phyloP scores from a whole-genome alignment of 2,329 filamentous ascomycete species.

The Cordyceps tenuipes region DNA sequence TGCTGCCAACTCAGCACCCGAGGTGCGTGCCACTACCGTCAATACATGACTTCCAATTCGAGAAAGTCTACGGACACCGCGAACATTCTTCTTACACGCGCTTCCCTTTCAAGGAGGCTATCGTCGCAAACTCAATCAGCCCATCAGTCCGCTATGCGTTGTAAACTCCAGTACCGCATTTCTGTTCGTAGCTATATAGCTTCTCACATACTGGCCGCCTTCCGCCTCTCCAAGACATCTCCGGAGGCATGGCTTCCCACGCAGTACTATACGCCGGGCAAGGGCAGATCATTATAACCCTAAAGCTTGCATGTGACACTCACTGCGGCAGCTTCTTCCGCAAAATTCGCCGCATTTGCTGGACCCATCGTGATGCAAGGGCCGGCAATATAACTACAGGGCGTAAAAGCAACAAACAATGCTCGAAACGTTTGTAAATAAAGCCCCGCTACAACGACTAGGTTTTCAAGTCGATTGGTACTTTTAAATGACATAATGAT shows the following conservation, averaged over 20 bases:
- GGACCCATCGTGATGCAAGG: background rate
- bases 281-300: background rate
- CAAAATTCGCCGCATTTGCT: background rate
- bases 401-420: background rate
- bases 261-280: background rate
- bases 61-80: too few relatives aligned
- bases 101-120: too few relatives aligned
- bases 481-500: background rate
- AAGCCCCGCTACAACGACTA: background rate
- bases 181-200: too few relatives aligned
- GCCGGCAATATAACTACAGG: background rate
- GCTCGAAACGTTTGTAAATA: background rate
- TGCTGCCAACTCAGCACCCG: background rate
- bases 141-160: too few relatives aligned
- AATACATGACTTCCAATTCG: too few relatives aligned
- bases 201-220: too few relatives aligned
- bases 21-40: too few relatives aligned
- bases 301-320: background rate
- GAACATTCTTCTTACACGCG: too few relatives aligned
- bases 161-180: too few relatives aligned
- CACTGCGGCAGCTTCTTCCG: background rate
- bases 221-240: too few relatives aligned
- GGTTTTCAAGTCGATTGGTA: background rate
- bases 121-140: too few relatives aligned
- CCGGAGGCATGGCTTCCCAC: background rate